Base-by-base conservation (phyloP, 495 filamentous ascomycete genomes). In the Filosporella fistucella region DNA sequence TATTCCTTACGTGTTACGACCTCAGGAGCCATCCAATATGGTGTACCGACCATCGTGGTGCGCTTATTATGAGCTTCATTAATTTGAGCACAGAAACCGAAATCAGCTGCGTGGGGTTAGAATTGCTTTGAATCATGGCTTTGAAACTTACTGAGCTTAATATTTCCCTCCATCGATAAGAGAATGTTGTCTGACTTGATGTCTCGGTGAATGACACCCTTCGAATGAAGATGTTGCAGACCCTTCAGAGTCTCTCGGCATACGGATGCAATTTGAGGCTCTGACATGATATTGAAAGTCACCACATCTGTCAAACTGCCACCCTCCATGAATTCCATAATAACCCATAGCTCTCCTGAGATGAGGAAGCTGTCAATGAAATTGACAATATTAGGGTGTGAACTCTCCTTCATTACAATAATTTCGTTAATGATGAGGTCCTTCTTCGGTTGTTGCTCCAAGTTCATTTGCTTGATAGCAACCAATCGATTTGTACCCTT, bases 271-370 rank as follows among this genome's bases (percentile, higher is more conserved):
- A 98, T 98, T 67, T 98, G 93, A 8, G 86, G 87, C 63, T 98
- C 93, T 16, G 82, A 87, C 93, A 98, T 97, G 49, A 96, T 93
- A 65, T 98, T 98, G 67, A 93, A 97, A 10, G 91, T 97, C 29
- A 98, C 93, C 21, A 98, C 93, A 67, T 98, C 93, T 2, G 93
- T 98, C 63, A 98, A 68, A 69, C 89, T 95, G 26, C 93, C 93
- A 37, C 93, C 93, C 62, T 98, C 93, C 93, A 98, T 98, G 56
- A 89, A 98, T 63, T 98, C 93, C 93, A 98, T 98, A 22, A 97
- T 89, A 11, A 98, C 93, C 93, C 93, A 98, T 32, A 98, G 67
- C 62, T 98, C 93, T 16, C 91, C 81, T 3, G 78, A 76, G 29
- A 90, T 84, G 17, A 98, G 72, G 63, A 86, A 97, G 63, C 90